Conservation (phyloP, 2,329 filamentous ascomycete species). For the Alternaria conjuncta region DNA sequence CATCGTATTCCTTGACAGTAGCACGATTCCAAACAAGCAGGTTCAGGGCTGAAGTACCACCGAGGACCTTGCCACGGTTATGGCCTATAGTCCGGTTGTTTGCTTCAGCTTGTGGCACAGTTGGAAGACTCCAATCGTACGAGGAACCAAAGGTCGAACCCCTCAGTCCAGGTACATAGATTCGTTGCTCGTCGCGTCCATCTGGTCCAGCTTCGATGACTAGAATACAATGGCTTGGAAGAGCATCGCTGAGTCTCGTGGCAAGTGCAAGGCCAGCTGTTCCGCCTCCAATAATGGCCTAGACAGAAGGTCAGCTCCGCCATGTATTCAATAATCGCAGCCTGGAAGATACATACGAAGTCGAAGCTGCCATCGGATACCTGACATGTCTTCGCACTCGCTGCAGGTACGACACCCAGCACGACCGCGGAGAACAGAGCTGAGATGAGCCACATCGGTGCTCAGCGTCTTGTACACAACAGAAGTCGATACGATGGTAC, state of each 20-base stretch:
- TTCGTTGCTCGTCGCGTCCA: constrained; percentile 25
- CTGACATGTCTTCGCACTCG: neutral
- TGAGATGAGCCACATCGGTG: neutral
- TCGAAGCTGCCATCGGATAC: neutral
- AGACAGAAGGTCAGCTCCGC: neutral
- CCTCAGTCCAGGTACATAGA: constrained; percentile 28
- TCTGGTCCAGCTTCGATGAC: constrained; percentile 34
- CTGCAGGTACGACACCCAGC: neutral
- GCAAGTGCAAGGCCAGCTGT: constrained; percentile 30
- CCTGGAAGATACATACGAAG: neutral
- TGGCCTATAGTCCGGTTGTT: constrained; percentile 36
- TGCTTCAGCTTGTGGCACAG: constrained; percentile 49
- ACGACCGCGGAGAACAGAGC: neutral
- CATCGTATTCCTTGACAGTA: constrained; percentile 51
- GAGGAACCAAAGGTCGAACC: constrained; percentile 25
- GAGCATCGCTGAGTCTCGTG: constrained; percentile 34
- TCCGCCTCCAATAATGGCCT: constrained; percentile 24
- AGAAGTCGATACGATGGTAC: too few relatives aligned
- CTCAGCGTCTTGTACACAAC: neutral
- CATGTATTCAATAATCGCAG: neutral
- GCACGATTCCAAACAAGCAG: constrained; percentile 45
- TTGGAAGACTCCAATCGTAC: constrained; percentile 51
- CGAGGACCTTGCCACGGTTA: constrained; percentile 36
- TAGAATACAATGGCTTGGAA: constrained; percentile 22
- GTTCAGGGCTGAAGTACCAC: constrained; percentile 45